Evolutionary conservation across 345 rosid genomes (phyloP).

Genomic region (Euphorbia lathyris): DNA sequence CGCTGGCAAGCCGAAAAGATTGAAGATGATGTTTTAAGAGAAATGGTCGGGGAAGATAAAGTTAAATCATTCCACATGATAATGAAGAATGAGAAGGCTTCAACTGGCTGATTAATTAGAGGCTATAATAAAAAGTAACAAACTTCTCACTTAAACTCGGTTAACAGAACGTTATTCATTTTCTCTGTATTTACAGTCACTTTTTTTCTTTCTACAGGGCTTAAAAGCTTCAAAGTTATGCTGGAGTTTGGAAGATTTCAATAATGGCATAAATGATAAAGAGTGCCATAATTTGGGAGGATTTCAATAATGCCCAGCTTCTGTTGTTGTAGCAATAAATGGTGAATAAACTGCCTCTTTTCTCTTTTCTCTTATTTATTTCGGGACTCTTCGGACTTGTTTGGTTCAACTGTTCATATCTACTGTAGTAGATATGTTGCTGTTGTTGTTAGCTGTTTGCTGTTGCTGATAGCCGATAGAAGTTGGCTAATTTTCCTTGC

Average conservation of each 20-base stretch:
- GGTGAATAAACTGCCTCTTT: not conserved
- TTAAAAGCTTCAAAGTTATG: not conserved
- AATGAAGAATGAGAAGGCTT: constrained; percentile 94
- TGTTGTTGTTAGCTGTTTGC: too few relatives aligned
- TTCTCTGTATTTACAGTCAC: too few relatives aligned
- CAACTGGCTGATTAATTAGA: constrained; percentile 49
- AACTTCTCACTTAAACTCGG: not conserved
- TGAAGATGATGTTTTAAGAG: constrained; percentile 81
- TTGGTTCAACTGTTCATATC: too few relatives aligned
- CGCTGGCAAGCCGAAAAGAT: constrained; percentile 88
- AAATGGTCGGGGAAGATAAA: constrained; percentile 76
- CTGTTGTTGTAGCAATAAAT: not conserved
- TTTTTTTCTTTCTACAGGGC: not conserved
- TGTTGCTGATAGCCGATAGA: too few relatives aligned
- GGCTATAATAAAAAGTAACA: constrained; percentile 9
- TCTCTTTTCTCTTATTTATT: too few relatives aligned
- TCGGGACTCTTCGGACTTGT: too few relatives aligned
- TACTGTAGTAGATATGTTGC: too few relatives aligned
- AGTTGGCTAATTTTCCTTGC: too few relatives aligned
- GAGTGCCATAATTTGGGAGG: not conserved
- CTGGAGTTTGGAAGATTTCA: not conserved
- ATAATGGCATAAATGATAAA: not conserved
- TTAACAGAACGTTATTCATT: not conserved
- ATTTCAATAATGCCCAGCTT: constrained; percentile 5
- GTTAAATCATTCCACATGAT: constrained; percentile 92